Base-by-base conservation (phyloP, 148 eudicot species). In the Simmondsia chinensis region DNA sequence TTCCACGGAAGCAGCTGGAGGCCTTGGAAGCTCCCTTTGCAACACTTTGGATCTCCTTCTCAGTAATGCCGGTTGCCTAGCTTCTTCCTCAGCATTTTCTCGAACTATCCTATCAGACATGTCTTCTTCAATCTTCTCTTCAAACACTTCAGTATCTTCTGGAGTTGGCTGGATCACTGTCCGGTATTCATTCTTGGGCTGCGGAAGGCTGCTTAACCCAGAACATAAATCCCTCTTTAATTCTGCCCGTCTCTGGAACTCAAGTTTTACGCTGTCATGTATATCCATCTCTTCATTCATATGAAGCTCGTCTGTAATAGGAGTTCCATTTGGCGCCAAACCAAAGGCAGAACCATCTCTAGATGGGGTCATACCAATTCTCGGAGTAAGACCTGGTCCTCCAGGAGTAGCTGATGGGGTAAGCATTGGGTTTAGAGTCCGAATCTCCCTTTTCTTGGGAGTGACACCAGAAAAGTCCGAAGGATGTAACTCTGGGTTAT, bases 381-480 rank as follows among this genome's bases (percentile, higher is more conserved):
- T 78, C 37, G 96, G 94, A 54, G 96, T 83, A 56, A 76, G 68
- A 23, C 79, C 74, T 17, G 57, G 39, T 20, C 63, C 83, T 58
- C 83, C 97, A 35, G 97, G 99, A 56, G 97, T 89, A 40, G 77
- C 70, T 33, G 74, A 55, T 33, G 97, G 97, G 32, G 94, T 86
- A 65, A 83, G 63, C 67, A 89, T 75, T 0, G 79, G 93, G 56
- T 93, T 93, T 47, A 96, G 96, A 7, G 96, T 86, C 42, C 71
- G 89, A 66, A 93, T 68, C 66, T 93, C 96, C 68, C 59, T 82
- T 62, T 60, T 80, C 85, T 68, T 82, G 4, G 99, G 99, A 51
- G 99, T 91, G 20, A 91, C 99, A 47, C 99, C 99, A n/a, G 99
- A 82, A 74, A 91, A 91, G 61, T 91, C 99, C 0, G 99, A 91